A percentile compares a stretch with the other conserved stretches of the same genome.
phyloP scores from a whole-genome alignment of 2,329 filamentous ascomycete species.

The Conoideocrella luteorostrata region DNA sequence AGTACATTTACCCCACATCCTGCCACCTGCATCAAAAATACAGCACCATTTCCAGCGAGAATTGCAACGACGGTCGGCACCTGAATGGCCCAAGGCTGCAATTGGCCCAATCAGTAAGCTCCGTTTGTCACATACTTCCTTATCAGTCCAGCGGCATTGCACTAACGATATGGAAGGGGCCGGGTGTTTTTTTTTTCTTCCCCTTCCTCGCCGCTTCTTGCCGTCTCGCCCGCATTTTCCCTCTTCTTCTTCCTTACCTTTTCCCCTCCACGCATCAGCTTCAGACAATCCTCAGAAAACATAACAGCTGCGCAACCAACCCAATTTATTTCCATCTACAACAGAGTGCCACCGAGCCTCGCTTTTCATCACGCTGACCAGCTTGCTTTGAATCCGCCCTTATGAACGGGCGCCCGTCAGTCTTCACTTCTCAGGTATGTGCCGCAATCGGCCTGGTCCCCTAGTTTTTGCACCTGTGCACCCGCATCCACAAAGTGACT shows the following conservation, averaged over 20 bases:
- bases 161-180: neutral
- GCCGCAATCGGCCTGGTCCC: conserved; percentile 15
- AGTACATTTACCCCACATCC: too few relatives aligned
- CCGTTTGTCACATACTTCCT: neutral
- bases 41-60: too few relatives aligned
- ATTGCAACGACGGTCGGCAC: neutral
- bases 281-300: conserved; percentile 6
- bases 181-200: neutral
- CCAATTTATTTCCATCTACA: neutral
- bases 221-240: neutral
- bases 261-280: conserved; percentile 7
- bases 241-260: conserved; percentile 12
- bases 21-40: too few relatives aligned
- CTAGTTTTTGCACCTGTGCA: neutral
- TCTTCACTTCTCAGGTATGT: conserved; percentile 79
- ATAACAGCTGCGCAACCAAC: neutral
- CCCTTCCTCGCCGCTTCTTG: neutral
- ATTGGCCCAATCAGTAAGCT: neutral
- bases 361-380: conserved; percentile 19
- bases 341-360: conserved; percentile 15
- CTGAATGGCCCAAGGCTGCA: neutral
- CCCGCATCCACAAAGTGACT: neutral
- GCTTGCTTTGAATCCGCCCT: conserved; percentile 50
- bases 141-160: neutral
- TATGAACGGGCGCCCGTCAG: conserved; percentile 80